These are phyloP conservation scores for Apodospora peruviana DNA, from an alignment of 495 filamentous ascomycete genomes.

Conservation along the genomic window DNA sequence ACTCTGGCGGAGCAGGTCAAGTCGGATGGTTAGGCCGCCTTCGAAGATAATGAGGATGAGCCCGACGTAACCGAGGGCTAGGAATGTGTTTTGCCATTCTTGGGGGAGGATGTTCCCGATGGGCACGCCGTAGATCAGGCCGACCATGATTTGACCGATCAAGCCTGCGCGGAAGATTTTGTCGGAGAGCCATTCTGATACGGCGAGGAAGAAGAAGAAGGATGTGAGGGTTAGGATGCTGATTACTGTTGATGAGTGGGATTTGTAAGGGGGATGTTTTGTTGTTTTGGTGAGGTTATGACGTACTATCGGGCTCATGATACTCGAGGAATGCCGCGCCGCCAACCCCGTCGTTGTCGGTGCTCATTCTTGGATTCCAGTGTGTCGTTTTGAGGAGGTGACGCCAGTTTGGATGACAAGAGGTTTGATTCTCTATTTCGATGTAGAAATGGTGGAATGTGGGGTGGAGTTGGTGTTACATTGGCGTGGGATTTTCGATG, in stretches of 20 bases:
- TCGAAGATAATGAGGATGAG: constrained; percentile 71
- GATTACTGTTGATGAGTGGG: constrained; percentile 11
- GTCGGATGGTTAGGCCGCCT: constrained; percentile 63
- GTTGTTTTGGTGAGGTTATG: background rate
- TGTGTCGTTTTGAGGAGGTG: too few species aligned
- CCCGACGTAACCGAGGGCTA: constrained; percentile 71
- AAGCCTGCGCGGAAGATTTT: constrained; percentile 59
- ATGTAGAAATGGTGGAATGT: too few species aligned
- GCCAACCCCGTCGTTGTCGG: background rate
- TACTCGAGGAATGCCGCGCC: constrained; percentile 18
- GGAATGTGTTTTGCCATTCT: constrained; percentile 55
- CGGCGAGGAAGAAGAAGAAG: constrained; percentile 62
- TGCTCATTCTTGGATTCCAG: too few species aligned
- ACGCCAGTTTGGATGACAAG: too few species aligned
- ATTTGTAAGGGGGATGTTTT: too few species aligned
- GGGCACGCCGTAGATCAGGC: constrained; percentile 63
- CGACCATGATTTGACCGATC: constrained; percentile 69
- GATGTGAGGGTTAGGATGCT: constrained; percentile 55
- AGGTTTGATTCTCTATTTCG: too few species aligned
- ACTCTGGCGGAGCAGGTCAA: constrained; percentile 54
- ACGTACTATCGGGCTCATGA: constrained; percentile 17
- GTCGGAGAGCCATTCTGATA: constrained; percentile 53
- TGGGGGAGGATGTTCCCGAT: constrained; percentile 36
- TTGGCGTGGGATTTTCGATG: too few species aligned
- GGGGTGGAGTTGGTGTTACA: too few species aligned